Evolutionary conservation across 2,329 filamentous ascomycete genomes (phyloP), one percentile per base, ranked within the genome.

Genomic region (Calonectria pseudoreteaudii): DNA sequence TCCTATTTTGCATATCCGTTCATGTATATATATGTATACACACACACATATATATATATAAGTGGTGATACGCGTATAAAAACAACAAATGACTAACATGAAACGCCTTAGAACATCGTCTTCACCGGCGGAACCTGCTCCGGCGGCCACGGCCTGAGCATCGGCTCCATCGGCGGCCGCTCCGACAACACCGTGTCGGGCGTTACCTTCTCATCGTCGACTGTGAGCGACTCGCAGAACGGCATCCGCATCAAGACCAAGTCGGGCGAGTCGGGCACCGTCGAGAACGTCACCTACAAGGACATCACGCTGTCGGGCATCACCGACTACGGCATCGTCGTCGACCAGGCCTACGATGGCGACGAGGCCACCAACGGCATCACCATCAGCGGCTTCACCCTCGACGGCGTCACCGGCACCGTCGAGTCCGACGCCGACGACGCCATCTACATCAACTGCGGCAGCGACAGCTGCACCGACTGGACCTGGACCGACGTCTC

Each of bases 361-460:
- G 70, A 72, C 56, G 47, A 56, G 36, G 70, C 70, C 56, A 72
- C 70, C 30, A 72, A 65, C 70, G 70, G 70, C 20, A 49, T 72
- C 36, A 68, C 65, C 56, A 72, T 72, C 47, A 64, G 56, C 56
- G 65, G 56, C 20, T 72, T 68, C 36, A 64, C 56, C 13, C 65
- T 72, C 9, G 56, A 65, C 56, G 65, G 70, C 6, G 31, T 72
- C n/a, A 68, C 65, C 11, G 70, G 70, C 2, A 65, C 65, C 14
- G 70, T 72, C 16, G 70, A 72, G 13, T 72, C 70, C 11, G 65
- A 65, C 20, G 70, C 70, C 11, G 65, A 72, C 36, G 56, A 72
- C n/a, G 70, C 70, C 4, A 72, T 72, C 28, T 72, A 72, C 56
- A 65, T 72, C 56, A 72, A 72, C 65, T 72, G 70, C 28, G 70